phyloP scores from a whole-genome alignment of 2,329 filamentous ascomycete species.

The Alternaria sp. region DNA sequence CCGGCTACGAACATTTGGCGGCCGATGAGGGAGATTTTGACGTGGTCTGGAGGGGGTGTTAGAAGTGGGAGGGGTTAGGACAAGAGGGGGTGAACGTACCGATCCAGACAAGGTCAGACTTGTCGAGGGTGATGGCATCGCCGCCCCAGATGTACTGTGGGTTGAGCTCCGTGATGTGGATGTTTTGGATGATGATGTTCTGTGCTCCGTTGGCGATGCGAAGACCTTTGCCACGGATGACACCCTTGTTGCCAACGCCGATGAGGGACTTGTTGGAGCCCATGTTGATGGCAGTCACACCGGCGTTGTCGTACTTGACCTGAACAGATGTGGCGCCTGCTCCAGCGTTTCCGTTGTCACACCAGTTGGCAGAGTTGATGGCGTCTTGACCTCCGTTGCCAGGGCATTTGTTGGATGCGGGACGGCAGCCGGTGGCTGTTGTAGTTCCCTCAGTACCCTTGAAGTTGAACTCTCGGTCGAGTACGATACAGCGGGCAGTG shows the following conservation, averaged over 20 bases:
- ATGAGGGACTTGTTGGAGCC: conserved; percentile 51
- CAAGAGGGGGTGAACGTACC: background rate
- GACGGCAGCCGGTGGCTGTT: conserved; percentile 46
- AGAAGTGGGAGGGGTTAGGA: background rate
- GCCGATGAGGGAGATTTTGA: conserved; percentile 21
- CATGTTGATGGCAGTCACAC: conserved; percentile 35
- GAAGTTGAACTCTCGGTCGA: conserved; percentile 37
- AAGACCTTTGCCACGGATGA: conserved; percentile 37
- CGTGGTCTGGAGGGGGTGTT: conserved; percentile 17
- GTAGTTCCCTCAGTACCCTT: conserved; percentile 28
- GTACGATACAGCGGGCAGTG: conserved; percentile 45
- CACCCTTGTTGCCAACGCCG: conserved; percentile 46
- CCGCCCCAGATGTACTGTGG: conserved; percentile 49
- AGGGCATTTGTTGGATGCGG: conserved; percentile 37
- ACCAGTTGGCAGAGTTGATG: conserved; percentile 56
- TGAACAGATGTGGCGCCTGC: conserved; percentile 10
- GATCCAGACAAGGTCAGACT: conserved; percentile 42
- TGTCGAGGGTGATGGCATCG: conserved; percentile 44
- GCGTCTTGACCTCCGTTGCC: conserved; percentile 64
- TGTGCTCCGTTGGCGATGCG: conserved; percentile 17
- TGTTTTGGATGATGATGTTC: conserved; percentile 50
- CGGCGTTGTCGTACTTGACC: conserved; percentile 42
- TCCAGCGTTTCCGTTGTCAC: conserved; percentile 17
- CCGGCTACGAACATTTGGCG: conserved; percentile 23
- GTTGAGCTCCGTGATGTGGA: conserved; percentile 47